phyloP scores from a whole-genome alignment of 768 basidiomycete genomes.

The Phlebiopsis gigantea region DNA sequence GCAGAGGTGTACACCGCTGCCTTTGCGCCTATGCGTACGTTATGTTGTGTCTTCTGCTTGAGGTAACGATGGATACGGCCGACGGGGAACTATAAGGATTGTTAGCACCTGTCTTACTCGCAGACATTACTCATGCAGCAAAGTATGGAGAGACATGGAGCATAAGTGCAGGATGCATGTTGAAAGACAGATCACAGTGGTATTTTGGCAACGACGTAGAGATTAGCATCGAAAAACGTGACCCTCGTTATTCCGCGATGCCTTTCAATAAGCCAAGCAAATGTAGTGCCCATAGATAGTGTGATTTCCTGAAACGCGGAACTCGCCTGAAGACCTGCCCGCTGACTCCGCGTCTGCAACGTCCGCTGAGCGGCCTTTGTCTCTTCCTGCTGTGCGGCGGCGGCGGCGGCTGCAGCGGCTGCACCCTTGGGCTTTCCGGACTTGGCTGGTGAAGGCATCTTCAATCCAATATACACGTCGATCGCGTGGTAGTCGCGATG shows the following conservation, averaged over 20 bases:
- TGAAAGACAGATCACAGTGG: no score
- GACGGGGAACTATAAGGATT: constrained; percentile 71
- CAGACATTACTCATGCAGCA: neutral
- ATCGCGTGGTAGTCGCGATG: neutral
- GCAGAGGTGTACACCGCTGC: constrained; percentile 96
- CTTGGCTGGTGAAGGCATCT: constrained; percentile 18
- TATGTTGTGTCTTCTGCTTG: constrained; percentile 88
- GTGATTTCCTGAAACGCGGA: no score
- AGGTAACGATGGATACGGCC: constrained; percentile 97
- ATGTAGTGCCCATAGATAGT: no score
- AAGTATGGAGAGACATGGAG: neutral
- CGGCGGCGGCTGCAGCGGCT: constrained; percentile 16
- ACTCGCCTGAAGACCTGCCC: constrained; percentile 81
- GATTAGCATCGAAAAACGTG: no score
- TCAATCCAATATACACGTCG: neutral
- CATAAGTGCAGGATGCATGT: neutral
- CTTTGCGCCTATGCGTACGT: constrained; percentile 95
- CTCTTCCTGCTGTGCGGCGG: constrained; percentile 27
- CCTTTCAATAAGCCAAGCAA: no score
- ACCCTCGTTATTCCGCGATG: no score
- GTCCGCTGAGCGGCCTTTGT: constrained; percentile 30
- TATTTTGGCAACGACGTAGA: no score
- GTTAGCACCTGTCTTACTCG: neutral
- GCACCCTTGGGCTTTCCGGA: constrained; percentile 63
- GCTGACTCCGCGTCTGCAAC: constrained; percentile 70